These are phyloP conservation scores for Kernera saxatilis DNA, from an alignment of 345 rosid species.

Conservation along the genomic window DNA sequence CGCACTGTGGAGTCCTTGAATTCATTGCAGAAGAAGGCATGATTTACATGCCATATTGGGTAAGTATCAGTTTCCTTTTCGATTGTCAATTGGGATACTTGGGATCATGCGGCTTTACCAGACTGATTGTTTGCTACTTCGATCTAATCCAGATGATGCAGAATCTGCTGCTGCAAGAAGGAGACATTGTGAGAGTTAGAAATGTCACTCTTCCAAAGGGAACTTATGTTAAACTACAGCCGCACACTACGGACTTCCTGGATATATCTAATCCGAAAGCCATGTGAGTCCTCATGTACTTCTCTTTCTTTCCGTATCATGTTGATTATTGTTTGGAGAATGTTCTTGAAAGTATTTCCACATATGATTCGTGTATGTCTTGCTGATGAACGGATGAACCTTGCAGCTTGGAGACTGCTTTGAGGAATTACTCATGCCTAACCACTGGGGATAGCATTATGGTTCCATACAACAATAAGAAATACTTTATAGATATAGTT, in stretches of 20 bases:
- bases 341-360: neutral
- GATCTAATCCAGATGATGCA: conserved; percentile 84
- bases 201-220: conserved; percentile 97
- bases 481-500: conserved; percentile 90
- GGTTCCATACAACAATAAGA: conserved; percentile 98
- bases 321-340: neutral
- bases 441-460: conserved; percentile 97
- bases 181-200: conserved; percentile 78
- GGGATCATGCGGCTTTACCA: neutral
- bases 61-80: conserved; percentile 20
- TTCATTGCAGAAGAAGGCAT: conserved; percentile 99
- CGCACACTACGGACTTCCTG: conserved; percentile 90
- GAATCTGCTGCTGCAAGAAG: conserved; percentile 89
- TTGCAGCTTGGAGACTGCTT: conserved; percentile 89
- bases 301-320: neutral
- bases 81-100: neutral
- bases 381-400: conserved; percentile 3
- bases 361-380: neutral
- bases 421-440: conserved; percentile 94
- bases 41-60: conserved; percentile 99
- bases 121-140: neutral
- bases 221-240: conserved; percentile 89
- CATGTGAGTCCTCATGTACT: conserved; percentile 47
- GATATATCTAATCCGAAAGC: conserved; percentile 99
- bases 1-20: conserved; percentile 98